These are phyloP conservation scores for Senna siamea DNA, from an alignment of 306 rosid genomes.

Conservation along the genomic window DNA sequence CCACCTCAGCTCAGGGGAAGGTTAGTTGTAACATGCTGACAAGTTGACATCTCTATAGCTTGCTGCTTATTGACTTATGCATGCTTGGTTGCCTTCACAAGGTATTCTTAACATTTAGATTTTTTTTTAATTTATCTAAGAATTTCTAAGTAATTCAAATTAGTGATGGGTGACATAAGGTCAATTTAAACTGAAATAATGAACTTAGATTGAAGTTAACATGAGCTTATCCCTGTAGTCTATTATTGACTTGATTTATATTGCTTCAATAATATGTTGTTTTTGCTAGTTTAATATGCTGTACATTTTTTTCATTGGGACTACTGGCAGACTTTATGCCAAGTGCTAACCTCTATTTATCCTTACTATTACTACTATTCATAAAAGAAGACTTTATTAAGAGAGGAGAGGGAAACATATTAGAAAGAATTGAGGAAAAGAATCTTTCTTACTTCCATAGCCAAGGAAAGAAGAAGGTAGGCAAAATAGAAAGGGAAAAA, in stretches of 20 bases:
- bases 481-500: neutral
- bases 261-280: neutral
- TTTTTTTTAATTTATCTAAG: neutral
- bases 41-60: neutral
- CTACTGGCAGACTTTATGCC: neutral
- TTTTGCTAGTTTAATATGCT: conserved; percentile 22
- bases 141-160: conserved; percentile 23
- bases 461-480: conserved; percentile 9
- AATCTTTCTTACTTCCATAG: neutral
- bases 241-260: conserved; percentile 9
- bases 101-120: neutral
- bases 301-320: conserved; percentile 10
- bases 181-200: conserved; percentile 1
- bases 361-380: neutral
- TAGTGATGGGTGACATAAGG: conserved; percentile 9
- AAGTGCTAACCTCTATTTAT: too few relatives aligned
- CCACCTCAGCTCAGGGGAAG: conserved; percentile 98
- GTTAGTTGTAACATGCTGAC: conserved; percentile 48
- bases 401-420: neutral
- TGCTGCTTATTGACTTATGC: conserved; percentile 5
- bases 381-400: neutral
- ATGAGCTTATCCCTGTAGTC: neutral
- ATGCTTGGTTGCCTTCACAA: conserved; percentile 13
- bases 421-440: neutral
- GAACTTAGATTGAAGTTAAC: conserved; percentile 17